Evolutionary conservation across 225 moss, liverwort and hornwort genomes (phyloP).

Genomic region (Pseudoscleropodium purum): DNA sequence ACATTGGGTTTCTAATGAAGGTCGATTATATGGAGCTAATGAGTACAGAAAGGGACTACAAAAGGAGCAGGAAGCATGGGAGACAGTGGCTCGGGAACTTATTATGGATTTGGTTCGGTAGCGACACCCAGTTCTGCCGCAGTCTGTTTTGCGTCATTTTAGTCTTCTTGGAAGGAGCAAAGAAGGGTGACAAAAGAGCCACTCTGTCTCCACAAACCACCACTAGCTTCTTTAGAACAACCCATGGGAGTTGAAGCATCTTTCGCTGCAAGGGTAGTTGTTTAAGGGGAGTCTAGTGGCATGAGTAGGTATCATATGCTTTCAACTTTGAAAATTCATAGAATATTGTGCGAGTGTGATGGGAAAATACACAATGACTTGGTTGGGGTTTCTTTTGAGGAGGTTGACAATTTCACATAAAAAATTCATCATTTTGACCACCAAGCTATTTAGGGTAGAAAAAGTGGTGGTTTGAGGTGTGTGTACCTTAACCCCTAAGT

Average conservation of each 20-base stretch:
- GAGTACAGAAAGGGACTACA: no score
- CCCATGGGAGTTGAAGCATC: neutral
- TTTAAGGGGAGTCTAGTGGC: neutral
- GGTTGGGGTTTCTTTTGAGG: neutral
- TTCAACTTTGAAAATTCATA: neutral
- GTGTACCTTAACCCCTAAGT: no score
- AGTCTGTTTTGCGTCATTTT: neutral
- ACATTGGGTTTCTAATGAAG: neutral
- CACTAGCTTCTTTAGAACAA: neutral
- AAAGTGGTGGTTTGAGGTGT: neutral
- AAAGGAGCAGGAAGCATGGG: neutral
- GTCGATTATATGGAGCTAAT: neutral
- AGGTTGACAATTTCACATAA: neutral
- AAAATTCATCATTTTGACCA: neutral
- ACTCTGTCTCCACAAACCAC: no score
- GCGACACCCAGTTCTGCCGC: neutral
- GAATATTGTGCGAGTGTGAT: neutral
- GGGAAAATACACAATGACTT: neutral
- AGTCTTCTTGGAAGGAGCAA: neutral
- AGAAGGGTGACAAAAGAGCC: neutral
- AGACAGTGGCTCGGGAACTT: neutral
- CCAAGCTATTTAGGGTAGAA: neutral
- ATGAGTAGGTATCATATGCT: neutral
- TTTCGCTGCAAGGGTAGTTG: no score
- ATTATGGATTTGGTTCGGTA: neutral